Base-by-base conservation (phyloP, 169 alveolate genomes). In the Plasmodium adleri region DNA sequence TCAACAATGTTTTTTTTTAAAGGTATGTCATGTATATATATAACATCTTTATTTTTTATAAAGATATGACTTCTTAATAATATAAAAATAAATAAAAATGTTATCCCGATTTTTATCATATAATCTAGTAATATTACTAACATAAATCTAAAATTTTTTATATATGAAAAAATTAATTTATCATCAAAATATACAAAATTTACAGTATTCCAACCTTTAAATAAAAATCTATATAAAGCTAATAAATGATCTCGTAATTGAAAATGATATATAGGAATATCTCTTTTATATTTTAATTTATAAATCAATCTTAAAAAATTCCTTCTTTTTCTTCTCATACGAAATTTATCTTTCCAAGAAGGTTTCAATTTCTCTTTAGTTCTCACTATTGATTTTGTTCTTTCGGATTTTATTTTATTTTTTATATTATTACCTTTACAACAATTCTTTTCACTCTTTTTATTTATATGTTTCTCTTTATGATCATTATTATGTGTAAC, bases 161-260 rank as follows among this genome's bases (percentile, higher is more conserved):
- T 28, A 60, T 80, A 80, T 2, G 90, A 54, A 66, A 80, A 80
- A 0, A 80, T 60, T 10, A 80, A 43, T 45, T 80, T 54, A 47
- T 80, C 90, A 80, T 80, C 90, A 39, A 80, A 80, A 32, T 67
- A 80, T 0, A 80, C 24, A 56, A 52, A 80, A 39, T 67, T 80
- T 4, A 80, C 66, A 80, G 56, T 50, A 43, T 71, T 71, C 20
- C 26, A 26, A 0, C 60, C 20, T 50, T 80, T 80, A 8, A 47
- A 80, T 9, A 67, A n/a, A 50, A 64, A 54, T 54, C 45, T 80
- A 56, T 60, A 66, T 58, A 64, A 50, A 7, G 60, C 63, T 54
- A 47, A 24, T 20, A 80, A 28, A n/a, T 80, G 90, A 32, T 80
- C 90, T 50, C 28, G 10, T 7, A 80, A 7, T 59, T 39, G 66